Evolutionary conservation across 1,284 basidiomycete species (phyloP).

Genomic region (Testicularia cyperi): DNA sequence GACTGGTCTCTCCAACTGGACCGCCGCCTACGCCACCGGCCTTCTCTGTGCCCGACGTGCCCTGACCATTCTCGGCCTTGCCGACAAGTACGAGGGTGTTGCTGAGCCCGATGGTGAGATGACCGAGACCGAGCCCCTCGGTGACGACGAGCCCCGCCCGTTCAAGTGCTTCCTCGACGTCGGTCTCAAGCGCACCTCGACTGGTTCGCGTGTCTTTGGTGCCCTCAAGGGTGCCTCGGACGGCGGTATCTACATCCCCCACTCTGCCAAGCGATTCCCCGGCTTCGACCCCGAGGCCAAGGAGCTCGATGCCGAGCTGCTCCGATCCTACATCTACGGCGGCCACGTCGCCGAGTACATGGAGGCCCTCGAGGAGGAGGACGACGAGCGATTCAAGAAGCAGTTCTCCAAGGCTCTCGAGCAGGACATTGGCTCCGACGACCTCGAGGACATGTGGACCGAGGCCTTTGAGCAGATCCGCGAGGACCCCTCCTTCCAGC

Average conservation of each 20-base stretch:
- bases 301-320: slow-evolving; percentile 86
- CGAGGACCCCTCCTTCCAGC: slow-evolving; percentile 87
- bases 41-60: slow-evolving; percentile 93
- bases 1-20: slow-evolving; percentile 98
- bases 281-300: slow-evolving; percentile 94
- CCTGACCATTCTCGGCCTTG: slow-evolving; percentile 89
- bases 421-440: slow-evolving; percentile 91
- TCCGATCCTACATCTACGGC: slow-evolving; percentile 98
- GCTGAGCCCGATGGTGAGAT: slow-evolving; percentile 87
- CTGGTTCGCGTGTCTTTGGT: slow-evolving; percentile 96
- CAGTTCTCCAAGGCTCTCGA: slow-evolving; percentile 94
- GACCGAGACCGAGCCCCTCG: slow-evolving; percentile 77
- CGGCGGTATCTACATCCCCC: slow-evolving; percentile 96
- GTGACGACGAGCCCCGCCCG: slow-evolving; percentile 90
- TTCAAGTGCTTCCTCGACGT: slow-evolving; percentile 99
- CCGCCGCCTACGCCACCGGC: slow-evolving; percentile 97
- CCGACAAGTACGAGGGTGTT: slow-evolving; percentile 98
- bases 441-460: slow-evolving; percentile 94
- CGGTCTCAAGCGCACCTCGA: slow-evolving; percentile 96
- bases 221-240: slow-evolving; percentile 99
- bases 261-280: slow-evolving; percentile 98
- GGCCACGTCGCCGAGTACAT: slow-evolving; percentile 99
- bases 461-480: slow-evolving; percentile 81
- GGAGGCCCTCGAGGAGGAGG: slow-evolving; percentile 99
- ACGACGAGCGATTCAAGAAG: slow-evolving; percentile 99